Evolutionary conservation across 2,329 filamentous ascomycete genomes (phyloP), one percentile per base, ranked within the genome.

Genomic region (Neospermospora avenae): DNA sequence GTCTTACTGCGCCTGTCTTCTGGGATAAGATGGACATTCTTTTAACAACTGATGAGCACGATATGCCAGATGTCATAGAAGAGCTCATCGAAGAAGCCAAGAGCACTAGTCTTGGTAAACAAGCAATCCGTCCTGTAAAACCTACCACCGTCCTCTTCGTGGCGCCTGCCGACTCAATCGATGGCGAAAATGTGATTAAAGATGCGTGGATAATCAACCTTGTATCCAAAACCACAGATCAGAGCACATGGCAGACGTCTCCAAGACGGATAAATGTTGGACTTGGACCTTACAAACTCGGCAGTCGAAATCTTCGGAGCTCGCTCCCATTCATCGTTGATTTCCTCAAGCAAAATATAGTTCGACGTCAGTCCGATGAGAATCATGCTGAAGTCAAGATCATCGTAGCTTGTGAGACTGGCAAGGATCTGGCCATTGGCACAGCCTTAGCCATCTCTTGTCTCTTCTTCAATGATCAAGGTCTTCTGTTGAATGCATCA

Each of bases 381-480:
- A 7, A 31, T 25, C n/a, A 7, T 16, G 2, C 3, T 41, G 10
- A 46, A 42, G 37, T 61, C 73, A 22, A 24, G 14, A 70, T 83
- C 41, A 68, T 91, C 2, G 74, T 96, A 4, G 84, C 84, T 4
- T 96, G 93, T 71, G 83, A 88, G 25, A 88, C 84, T 0, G 93
- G 91, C 0, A 90, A 84, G 69, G 93, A 98, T 70, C 75, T 96
- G 11, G 88, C 91, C 0, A 82, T 96, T 0, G 93, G 91, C 3
- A 81, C 88, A 0, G 86, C 90, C 0, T 81, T 98, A 28, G 88
- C 89, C 1, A 75, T 96, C 7, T 77, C 91, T 11, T 97, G 93
- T 72, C 80, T 87, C 24, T 86, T 88, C 64, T 88, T 88, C 65
- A 80, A 88, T 64, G 83, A 88, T 7, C 70, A 84, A 2, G 91